phyloP scores from a whole-genome alignment of 805 yeast genomes.

The Ogataea ramenticola region DNA sequence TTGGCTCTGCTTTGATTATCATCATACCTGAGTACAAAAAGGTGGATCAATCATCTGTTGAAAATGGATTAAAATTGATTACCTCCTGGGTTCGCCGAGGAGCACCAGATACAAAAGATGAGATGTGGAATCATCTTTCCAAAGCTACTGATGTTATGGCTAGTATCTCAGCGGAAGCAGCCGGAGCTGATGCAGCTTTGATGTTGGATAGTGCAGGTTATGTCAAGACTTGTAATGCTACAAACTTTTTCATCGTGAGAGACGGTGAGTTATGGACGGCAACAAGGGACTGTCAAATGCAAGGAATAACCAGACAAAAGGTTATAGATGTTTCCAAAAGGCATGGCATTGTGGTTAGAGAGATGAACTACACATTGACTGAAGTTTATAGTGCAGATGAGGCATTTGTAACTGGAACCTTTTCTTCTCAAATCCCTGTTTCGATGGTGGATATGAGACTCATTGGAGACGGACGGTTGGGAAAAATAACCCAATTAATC shows the following conservation, averaged over 20 bases:
- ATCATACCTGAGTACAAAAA: conserved; percentile 8
- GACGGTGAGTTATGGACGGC: conserved; percentile 9
- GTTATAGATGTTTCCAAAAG: conserved; percentile 5
- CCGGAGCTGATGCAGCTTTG: conserved; percentile 8
- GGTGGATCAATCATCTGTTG: conserved; percentile 1
- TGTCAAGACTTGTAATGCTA: conserved; percentile 8
- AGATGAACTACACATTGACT: conserved; percentile 4
- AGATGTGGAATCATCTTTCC: conserved; percentile 9
- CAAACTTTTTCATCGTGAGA: conserved; percentile 7
- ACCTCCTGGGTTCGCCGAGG: conserved; percentile 7
- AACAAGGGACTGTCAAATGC: conserved; percentile 7
- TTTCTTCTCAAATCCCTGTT: conserved; percentile 5
- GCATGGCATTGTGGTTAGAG: conserved; percentile 4
- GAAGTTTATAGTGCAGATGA: conserved; percentile 10
- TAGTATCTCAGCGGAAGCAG: conserved; percentile 6
- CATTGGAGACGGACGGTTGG: conserved; percentile 4
- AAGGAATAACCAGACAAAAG: conserved; percentile 7
- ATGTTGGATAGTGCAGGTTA: conserved; percentile 8
- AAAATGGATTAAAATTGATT: conserved; percentile 2
- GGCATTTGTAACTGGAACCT: conserved; percentile 7
- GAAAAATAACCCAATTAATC: conserved; percentile 1
- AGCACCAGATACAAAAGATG: conserved; percentile 6
- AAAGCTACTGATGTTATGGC: conserved; percentile 9
- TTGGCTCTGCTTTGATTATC: conserved; percentile 7
- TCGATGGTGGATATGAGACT: conserved; percentile 4